Evolutionary conservation across 176 grass and related monocot genomes (phyloP).

Genomic region (Lolium perenne): DNA sequence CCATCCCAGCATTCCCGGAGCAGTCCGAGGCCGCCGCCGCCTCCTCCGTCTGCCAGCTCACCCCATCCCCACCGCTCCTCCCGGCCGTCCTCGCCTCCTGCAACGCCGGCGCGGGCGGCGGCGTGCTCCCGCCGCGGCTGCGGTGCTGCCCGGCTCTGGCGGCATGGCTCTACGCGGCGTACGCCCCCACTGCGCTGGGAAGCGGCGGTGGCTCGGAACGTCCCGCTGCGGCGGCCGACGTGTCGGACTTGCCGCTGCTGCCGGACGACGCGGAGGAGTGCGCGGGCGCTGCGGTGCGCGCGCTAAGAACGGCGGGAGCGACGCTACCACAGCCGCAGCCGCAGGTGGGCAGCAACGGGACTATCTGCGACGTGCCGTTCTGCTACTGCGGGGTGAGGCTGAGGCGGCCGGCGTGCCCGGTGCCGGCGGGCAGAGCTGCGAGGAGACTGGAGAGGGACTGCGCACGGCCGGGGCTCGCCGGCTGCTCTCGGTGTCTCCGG

Average conservation of each 20-base stretch:
- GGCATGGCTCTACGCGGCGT: conserved; percentile 82
- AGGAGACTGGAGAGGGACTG: conserved; percentile 66
- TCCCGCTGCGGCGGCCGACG: conserved; percentile 11
- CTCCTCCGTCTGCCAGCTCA: conserved; percentile 75
- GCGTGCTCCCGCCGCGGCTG: conserved; percentile 44
- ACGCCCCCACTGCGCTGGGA: conserved; percentile 67
- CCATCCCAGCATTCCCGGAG: conserved; percentile 94
- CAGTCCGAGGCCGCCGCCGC: conserved; percentile 68
- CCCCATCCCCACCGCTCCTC: conserved; percentile 62
- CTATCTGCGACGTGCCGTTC: conserved; percentile 68
- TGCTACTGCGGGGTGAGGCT: conserved; percentile 79
- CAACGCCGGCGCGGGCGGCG: conserved; percentile 12
- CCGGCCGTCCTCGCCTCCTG: conserved; percentile 65
- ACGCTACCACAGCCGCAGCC: conserved; percentile 36
- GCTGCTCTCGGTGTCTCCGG: conserved; percentile 73
- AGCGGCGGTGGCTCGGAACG: not conserved
- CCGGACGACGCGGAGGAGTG: conserved; percentile 82
- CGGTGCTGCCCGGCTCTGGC: conserved; percentile 83
- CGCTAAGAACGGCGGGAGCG: conserved; percentile 58
- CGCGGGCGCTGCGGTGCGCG: conserved; percentile 61
- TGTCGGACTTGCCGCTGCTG: conserved; percentile 61
- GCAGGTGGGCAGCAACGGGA: conserved; percentile 43
- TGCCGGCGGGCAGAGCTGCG: conserved; percentile 48
- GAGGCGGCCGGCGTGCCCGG: conserved; percentile 57
- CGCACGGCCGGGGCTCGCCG: conserved; percentile 50